Evolutionary conservation across 495 filamentous ascomycete genomes (phyloP).

Genomic region (Glonium stellatum): DNA sequence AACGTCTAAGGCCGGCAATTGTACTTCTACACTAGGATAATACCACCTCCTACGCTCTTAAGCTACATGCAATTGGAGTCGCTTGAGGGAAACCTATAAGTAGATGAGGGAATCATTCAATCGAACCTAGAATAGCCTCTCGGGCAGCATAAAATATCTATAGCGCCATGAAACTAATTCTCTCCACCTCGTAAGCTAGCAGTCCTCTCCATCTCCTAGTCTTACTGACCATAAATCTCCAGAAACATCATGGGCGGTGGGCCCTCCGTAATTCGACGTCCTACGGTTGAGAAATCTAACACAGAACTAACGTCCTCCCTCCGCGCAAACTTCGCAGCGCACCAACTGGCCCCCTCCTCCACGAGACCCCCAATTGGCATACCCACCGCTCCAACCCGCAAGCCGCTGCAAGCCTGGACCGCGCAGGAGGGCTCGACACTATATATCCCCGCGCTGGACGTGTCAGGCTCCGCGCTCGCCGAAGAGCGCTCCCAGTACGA

Average conservation of each 20-base stretch:
- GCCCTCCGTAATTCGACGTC: conserved; percentile 72
- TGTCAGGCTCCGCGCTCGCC: conserved; percentile 58
- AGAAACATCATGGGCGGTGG: conserved; percentile 82
- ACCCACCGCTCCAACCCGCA: conserved; percentile 35
- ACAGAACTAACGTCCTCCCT: conserved; percentile 82
- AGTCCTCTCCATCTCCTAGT: conserved; percentile 7
- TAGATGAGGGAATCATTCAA: no score
- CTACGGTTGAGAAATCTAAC: conserved; percentile 69
- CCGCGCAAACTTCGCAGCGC: conserved; percentile 65
- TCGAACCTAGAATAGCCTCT: neutral
- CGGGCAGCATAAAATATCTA: neutral
- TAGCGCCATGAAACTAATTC: conserved; percentile 60
- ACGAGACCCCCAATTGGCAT: conserved; percentile 15
- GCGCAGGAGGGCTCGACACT: conserved; percentile 49
- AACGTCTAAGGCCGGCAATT: no score
- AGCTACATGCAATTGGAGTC: no score
- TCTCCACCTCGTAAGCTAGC: conserved; percentile 71
- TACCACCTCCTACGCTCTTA: no score
- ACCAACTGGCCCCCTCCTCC: conserved; percentile 14
- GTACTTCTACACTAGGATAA: no score
- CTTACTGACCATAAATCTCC: conserved; percentile 6
- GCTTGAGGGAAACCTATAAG: no score
- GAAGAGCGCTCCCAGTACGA: conserved; percentile 80
- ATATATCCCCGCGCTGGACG: conserved; percentile 72
- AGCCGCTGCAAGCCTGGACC: conserved; percentile 55